A percentile compares a stretch with the other conserved stretches of the same genome.
Conservation (phyloP, 164 flowering plant species). For the Magnolia changhungtana region DNA sequence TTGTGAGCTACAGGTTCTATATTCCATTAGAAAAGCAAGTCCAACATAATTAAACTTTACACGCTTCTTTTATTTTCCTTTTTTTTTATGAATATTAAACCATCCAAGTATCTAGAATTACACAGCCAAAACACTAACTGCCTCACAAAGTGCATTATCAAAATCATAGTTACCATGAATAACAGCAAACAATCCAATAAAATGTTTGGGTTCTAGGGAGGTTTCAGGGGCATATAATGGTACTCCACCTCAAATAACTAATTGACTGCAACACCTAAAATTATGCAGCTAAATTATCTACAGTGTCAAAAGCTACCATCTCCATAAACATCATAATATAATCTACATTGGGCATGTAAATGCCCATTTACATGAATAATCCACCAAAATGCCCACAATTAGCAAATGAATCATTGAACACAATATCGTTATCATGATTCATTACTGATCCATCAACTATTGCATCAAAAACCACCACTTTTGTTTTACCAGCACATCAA, state of each 20-base stretch:
- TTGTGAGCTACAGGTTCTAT: background rate
- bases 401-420: background rate
- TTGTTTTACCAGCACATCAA: background rate
- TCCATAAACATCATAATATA: background rate
- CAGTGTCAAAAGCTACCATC: background rate
- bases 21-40: background rate
- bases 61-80: too few species aligned
- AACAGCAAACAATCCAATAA: background rate
- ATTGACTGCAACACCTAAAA: background rate
- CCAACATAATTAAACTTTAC: background rate
- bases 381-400: background rate
- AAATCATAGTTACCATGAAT: background rate
- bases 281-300: background rate
- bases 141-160: background rate
- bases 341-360: too few species aligned
- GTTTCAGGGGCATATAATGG: background rate
- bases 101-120: too few species aligned
- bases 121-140: too few species aligned
- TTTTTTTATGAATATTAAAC: too few species aligned
- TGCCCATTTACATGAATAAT: too few species aligned
- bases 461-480: background rate
- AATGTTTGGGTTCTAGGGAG: background rate
- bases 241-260: background rate
- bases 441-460: background rate
- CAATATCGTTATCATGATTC: background rate